Evolutionary conservation across 345 rosid genomes (phyloP).

Genomic region (Draba incana): DNA sequence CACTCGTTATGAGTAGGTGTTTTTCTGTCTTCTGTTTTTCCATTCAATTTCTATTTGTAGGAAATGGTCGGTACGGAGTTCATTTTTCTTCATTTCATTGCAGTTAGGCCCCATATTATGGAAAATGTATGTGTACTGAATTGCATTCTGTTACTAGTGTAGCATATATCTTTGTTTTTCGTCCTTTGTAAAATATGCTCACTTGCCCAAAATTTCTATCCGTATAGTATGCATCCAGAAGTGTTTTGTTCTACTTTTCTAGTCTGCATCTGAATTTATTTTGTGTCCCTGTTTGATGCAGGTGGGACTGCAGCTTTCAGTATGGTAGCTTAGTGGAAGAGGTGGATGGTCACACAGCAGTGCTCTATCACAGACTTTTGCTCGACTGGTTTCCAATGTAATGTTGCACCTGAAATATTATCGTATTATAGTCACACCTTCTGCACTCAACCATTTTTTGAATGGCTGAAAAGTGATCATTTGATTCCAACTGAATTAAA

Average conservation of each 20-base stretch:
- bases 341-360: slow-evolving; percentile 99
- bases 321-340: slow-evolving; percentile 98
- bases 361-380: slow-evolving; percentile 92
- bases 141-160: slow-evolving; percentile 10
- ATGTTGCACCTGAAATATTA: slow-evolving; percentile 29
- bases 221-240: slow-evolving; percentile 3
- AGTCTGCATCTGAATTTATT: slow-evolving; percentile 13
- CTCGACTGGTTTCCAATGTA: slow-evolving; percentile 98
- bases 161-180: slow-evolving; percentile 15
- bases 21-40: slow-evolving; percentile 29
- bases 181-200: not conserved
- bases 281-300: slow-evolving; percentile 44
- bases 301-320: slow-evolving; percentile 99
- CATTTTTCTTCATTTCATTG: slow-evolving; percentile 7
- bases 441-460: not conserved
- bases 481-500: slow-evolving; percentile 3
- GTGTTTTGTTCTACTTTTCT: slow-evolving; percentile 26
- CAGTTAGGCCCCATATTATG: slow-evolving; percentile 3
- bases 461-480: slow-evolving; percentile 10
- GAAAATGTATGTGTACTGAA: not conserved
- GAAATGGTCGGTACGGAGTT: slow-evolving; percentile 19
- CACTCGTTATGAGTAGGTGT: slow-evolving; percentile 95
- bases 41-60: slow-evolving; percentile 6
- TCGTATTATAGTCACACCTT: slow-evolving; percentile 8
- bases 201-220: not conserved